Conservation (phyloP, 148 eudicot genomes). For the Talinum fruticosum region DNA sequence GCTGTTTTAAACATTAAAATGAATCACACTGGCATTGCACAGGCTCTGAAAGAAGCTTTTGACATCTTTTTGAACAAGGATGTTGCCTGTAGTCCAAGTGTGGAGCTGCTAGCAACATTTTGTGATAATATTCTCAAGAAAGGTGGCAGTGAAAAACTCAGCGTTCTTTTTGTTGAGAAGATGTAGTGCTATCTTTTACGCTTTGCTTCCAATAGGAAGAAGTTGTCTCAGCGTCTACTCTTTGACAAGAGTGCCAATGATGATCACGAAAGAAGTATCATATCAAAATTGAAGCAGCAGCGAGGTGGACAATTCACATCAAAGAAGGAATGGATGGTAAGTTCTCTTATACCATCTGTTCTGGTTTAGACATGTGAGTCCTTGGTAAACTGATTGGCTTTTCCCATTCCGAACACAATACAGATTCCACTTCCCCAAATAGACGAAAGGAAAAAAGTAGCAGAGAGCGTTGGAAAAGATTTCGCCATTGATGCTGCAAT, state of each 20-base stretch:
- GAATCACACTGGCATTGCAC: too few relatives aligned
- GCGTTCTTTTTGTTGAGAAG: conserved; percentile 11
- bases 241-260: conserved; percentile 89
- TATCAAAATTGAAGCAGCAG: conserved; percentile 83
- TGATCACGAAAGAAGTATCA: conserved; percentile 85
- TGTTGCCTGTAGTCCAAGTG: conserved; percentile 84
- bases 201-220: conserved; percentile 46
- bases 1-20: too few relatives aligned
- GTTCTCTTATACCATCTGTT: conserved; percentile 8
- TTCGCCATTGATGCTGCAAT: conserved; percentile 45
- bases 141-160: conserved; percentile 83
- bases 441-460: conserved; percentile 43
- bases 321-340: conserved; percentile 90
- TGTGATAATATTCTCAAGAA: conserved; percentile 87
- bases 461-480: conserved; percentile 48
- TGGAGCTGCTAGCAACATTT: conserved; percentile 81
- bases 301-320: conserved; percentile 89
- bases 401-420: background rate
- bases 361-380: too few relatives aligned
- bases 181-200: background rate
- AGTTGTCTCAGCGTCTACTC: conserved; percentile 73
- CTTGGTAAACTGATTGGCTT: too few relatives aligned
- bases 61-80: conserved; percentile 79
- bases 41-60: conserved; percentile 90
- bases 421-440: conserved; percentile 42